phyloP scores from a whole-genome alignment of 2,329 filamentous ascomycete genomes.

The Colletotrichum filicis region DNA sequence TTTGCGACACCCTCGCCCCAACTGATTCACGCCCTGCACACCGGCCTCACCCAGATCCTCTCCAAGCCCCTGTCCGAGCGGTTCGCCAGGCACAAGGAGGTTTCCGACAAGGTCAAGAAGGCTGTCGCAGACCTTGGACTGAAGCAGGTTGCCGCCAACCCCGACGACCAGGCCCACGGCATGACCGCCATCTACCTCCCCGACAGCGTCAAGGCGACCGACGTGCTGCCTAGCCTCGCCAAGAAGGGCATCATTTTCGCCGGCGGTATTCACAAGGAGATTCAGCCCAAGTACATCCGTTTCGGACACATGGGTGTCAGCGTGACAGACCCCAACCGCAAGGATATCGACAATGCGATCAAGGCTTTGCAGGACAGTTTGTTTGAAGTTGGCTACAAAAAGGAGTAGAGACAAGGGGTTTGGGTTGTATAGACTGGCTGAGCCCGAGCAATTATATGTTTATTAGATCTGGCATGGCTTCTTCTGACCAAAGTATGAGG shows the following conservation, averaged over 20 bases:
- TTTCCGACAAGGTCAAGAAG: slow-evolving; percentile 88
- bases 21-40: slow-evolving; percentile 92
- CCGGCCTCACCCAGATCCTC: slow-evolving; percentile 86
- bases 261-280: slow-evolving; percentile 95
- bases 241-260: slow-evolving; percentile 94
- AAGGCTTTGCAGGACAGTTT: slow-evolving; percentile 80
- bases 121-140: slow-evolving; percentile 83
- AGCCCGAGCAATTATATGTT: neutral
- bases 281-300: slow-evolving; percentile 91
- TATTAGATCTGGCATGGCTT: neutral
- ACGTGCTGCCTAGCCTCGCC: slow-evolving; percentile 85
- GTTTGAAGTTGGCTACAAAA: slow-evolving; percentile 75
- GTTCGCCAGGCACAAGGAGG: slow-evolving; percentile 82
- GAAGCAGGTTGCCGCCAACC: slow-evolving; percentile 85
- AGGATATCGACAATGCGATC: slow-evolving; percentile 87
- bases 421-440: neutral
- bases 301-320: slow-evolving; percentile 99
- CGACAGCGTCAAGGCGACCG: slow-evolving; percentile 81
- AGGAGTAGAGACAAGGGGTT: slow-evolving; percentile 45
- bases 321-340: slow-evolving; percentile 81
- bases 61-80: slow-evolving; percentile 82
- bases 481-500: neutral
- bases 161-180: slow-evolving; percentile 92
- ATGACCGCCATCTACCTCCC: slow-evolving; percentile 99
- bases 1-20: slow-evolving; percentile 97